A percentile compares a stretch with the other conserved stretches of the same genome.
These are phyloP conservation scores for Heliosperma pusillum DNA, from an alignment of 148 eudicot species.

Conservation along the genomic window DNA sequence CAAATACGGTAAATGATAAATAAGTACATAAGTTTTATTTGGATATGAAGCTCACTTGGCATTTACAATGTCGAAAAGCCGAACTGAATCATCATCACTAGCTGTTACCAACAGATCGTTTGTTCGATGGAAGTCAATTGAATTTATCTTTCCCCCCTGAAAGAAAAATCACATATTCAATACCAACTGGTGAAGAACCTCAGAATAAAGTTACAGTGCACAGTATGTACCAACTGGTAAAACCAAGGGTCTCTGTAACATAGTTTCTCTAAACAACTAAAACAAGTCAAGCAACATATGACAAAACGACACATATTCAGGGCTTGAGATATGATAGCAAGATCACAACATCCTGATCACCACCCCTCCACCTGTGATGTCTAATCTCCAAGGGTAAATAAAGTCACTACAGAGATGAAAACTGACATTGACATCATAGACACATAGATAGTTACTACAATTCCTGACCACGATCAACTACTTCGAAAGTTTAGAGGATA, in stretches of 20 bases:
- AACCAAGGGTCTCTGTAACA: no score
- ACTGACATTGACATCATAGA: no score
- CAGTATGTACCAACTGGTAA: not conserved
- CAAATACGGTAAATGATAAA: not conserved
- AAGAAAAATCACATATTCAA: not conserved
- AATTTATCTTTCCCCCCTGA: slow-evolving; percentile 87
- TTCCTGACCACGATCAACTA: not conserved
- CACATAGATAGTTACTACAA: no score
- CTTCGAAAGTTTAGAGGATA: not conserved
- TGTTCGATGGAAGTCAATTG: slow-evolving; percentile 90
- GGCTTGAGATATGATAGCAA: no score
- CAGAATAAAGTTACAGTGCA: not conserved
- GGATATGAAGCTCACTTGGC: slow-evolving; percentile 59
- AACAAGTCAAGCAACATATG: no score
- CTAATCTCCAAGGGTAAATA: no score
- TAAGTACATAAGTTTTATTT: not conserved
- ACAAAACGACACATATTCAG: no score
- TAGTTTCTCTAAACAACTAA: no score
- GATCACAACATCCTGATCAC: no score
- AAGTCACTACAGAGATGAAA: no score
- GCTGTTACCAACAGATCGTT: slow-evolving; percentile 80
- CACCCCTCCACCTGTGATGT: no score
- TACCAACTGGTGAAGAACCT: slow-evolving; percentile 1
- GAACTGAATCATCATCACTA: slow-evolving; percentile 90
- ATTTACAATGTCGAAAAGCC: slow-evolving; percentile 78